Conservation (phyloP, 2,329 filamentous ascomycete species). For the Alternaria sp. region DNA sequence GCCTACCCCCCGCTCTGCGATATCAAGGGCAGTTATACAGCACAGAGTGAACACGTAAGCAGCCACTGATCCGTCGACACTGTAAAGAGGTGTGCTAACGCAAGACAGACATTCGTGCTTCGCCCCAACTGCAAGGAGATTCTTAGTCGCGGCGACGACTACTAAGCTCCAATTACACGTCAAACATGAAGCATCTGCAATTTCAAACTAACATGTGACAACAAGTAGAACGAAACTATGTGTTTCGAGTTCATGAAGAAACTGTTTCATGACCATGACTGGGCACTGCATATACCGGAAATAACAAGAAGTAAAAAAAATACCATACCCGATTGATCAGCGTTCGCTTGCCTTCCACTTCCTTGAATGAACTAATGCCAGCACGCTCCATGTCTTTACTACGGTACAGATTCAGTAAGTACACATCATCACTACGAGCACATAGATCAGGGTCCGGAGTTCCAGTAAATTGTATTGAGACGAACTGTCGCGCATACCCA, state of each 20-base stretch:
- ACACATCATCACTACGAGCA: not conserved
- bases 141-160: constrained; percentile 84
- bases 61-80: not conserved
- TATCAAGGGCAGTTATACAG: constrained; percentile 92
- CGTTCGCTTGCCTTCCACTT: not conserved
- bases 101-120: constrained; percentile 44
- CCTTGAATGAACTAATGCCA: not conserved
- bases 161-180: constrained; percentile 57
- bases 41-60: constrained; percentile 92
- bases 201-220: not conserved
- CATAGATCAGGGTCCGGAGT: not conserved
- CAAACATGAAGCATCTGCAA: not conserved
- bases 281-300: not conserved
- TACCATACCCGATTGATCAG: not conserved
- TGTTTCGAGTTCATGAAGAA: not conserved
- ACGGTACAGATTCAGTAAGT: not conserved
- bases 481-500: constrained; percentile 40
- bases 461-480: constrained; percentile 33
- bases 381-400: not conserved
- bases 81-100: constrained; percentile 13
- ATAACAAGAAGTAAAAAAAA: not conserved
- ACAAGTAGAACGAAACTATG: not conserved
- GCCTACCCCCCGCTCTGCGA: constrained; percentile 88
- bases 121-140: constrained; percentile 74
- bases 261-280: not conserved